Base-by-base conservation (phyloP, 192 early-diverging fungal genomes). In the Entomortierella lignicola region DNA sequence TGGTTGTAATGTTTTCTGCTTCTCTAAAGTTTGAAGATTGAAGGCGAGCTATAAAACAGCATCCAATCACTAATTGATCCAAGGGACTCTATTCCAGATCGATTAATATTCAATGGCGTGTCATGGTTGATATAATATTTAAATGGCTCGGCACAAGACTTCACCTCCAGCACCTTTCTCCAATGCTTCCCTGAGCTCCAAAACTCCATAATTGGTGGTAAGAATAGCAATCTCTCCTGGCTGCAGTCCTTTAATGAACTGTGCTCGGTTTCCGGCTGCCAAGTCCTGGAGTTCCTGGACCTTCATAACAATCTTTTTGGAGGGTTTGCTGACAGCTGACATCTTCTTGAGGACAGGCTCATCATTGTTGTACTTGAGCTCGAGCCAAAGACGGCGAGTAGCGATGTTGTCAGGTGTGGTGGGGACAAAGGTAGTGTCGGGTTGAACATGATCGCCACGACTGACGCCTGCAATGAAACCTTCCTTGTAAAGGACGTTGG, bases 161-260 rank as follows among this genome's bases (percentile, higher is more conserved):
- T 93, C 92, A n/a, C 96, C 97, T 30, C 95, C 95, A 44, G 95
- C 88, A 47, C 91, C 88, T 77, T 92, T 85, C 75, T 90, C 83
- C 56, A 98, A 73, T 4, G 97, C 97, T 43, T 97, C 95, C 72
- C 95, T 92, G 64, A 98, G 73, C 69, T 97, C 96, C 61, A 98
- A 67, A 11, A 99, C 89, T 18, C 97, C 97, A 65, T 88, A 88
- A 31, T 87, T 88, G 55, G 96, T 97, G 2, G 93, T 89, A 29
- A 99, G 71, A 57, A 98, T 93, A 43, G 96, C 93, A 62, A 97
- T 91, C 84, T 98, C 95, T 30, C 97, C 97, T 3, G 96, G 92
- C 41, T 89, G 87, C 56, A 95, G 82, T 29, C 93, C 91, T 85
- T 92, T 91, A 63, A 97, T 83, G 57, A 97, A 92, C 62, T 91